Evolutionary conservation across 2,329 filamentous ascomycete species (phyloP).

Genomic region (Ascochyta pisi): DNA sequence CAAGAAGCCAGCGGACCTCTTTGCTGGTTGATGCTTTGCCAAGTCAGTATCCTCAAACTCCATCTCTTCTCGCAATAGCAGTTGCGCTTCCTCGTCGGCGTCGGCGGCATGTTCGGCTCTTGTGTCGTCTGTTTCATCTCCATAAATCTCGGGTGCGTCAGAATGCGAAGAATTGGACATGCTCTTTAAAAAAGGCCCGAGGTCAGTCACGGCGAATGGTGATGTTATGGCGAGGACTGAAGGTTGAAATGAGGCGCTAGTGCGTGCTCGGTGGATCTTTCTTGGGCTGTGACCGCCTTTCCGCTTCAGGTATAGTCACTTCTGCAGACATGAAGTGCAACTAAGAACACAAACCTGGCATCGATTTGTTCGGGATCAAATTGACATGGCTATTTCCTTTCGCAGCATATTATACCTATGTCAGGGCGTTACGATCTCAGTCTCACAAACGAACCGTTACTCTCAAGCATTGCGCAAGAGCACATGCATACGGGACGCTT

Average conservation of each 20-base stretch:
- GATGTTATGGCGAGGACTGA: conserved; percentile 1
- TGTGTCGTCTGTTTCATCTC: conserved; percentile 19
- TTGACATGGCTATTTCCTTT: too few species aligned
- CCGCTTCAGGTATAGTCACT: background rate
- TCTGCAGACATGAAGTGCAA: background rate
- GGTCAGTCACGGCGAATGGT: background rate
- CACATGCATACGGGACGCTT: too few species aligned
- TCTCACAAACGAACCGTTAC: too few species aligned
- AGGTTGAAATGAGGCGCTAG: conserved; percentile 13
- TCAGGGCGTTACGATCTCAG: too few species aligned
- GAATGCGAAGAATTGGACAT: background rate
- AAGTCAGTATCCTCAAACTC: conserved; percentile 32
- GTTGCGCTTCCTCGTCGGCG: conserved; percentile 39
- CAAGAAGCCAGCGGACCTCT: conserved; percentile 14
- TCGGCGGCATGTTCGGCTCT: conserved; percentile 12
- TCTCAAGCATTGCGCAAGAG: too few species aligned
- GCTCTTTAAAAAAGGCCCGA: background rate
- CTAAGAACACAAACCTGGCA: background rate
- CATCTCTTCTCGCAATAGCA: conserved; percentile 35
- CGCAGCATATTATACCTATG: too few species aligned
- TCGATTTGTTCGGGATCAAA: too few species aligned
- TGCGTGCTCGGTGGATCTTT: conserved; percentile 11
- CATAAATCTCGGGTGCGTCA: background rate
- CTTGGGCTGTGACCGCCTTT: background rate
- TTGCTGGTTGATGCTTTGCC: background rate